These are phyloP conservation scores for Phialophora macrospora DNA, from an alignment of 2,329 filamentous ascomycete species.

Conservation along the genomic window DNA sequence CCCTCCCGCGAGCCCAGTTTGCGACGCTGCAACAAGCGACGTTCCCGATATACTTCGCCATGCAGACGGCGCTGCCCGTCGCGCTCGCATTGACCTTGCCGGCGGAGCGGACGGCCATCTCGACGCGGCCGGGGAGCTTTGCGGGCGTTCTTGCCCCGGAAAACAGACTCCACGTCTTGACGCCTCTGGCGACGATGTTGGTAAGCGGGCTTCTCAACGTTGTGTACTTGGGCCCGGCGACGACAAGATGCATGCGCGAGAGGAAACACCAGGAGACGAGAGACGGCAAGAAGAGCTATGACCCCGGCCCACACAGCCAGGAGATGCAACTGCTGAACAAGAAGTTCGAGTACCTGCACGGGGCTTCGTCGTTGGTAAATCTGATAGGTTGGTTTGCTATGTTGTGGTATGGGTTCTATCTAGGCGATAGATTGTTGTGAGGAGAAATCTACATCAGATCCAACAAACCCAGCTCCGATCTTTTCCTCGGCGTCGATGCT, in stretches of 20 bases:
- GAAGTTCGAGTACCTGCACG: conserved; percentile 78
- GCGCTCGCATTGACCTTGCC: conserved; percentile 81
- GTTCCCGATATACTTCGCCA: conserved; percentile 85
- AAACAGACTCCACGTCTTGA: conserved; percentile 67
- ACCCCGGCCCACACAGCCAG: conserved; percentile 75
- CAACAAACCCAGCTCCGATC: background rate
- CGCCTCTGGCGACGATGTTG: conserved; percentile 72
- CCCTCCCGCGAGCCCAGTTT: conserved; percentile 80
- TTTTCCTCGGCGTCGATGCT: background rate
- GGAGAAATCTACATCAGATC: background rate
- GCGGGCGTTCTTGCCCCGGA: conserved; percentile 63
- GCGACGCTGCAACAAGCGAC: conserved; percentile 76
- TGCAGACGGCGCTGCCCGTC: conserved; percentile 77
- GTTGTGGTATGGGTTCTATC: conserved; percentile 75
- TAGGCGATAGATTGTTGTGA: conserved; percentile 67
- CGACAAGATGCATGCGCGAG: conserved; percentile 73
- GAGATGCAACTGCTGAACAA: conserved; percentile 84
- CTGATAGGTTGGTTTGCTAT: conserved; percentile 71
- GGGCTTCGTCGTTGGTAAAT: conserved; percentile 79
- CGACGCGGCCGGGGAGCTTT: conserved; percentile 51
- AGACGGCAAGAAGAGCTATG: conserved; percentile 86
- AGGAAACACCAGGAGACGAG: conserved; percentile 82
- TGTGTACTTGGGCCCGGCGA: conserved; percentile 73
- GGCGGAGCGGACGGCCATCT: conserved; percentile 53
- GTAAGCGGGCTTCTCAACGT: conserved; percentile 74